phyloP scores from a whole-genome alignment of 2,329 filamentous ascomycete species.

The Rhynchosporium secalis region DNA sequence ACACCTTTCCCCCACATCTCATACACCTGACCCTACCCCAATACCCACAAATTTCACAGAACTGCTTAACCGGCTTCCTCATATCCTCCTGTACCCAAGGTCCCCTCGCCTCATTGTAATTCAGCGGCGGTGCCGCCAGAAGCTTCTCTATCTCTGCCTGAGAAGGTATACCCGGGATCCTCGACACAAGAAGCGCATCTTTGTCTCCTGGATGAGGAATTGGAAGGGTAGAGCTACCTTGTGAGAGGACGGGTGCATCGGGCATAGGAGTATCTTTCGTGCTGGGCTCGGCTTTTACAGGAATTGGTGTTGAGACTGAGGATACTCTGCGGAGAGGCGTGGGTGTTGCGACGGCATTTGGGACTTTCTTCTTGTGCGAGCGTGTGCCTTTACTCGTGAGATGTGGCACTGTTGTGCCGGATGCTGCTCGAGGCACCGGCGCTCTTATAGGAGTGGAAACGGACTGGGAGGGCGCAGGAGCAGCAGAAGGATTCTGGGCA shows the following conservation, averaged over 20 bases:
- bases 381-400: constrained; percentile 34
- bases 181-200: constrained; percentile 59
- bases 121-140: constrained; percentile 63
- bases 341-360: constrained; percentile 17
- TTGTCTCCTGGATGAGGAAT: constrained; percentile 49
- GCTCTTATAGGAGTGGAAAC: constrained; percentile 26
- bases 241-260: constrained; percentile 40
- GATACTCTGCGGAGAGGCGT: constrained; percentile 31
- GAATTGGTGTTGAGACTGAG: constrained; percentile 16
- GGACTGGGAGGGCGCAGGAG: constrained; percentile 34
- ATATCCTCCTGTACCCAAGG: constrained; percentile 44
- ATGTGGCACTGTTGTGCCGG: constrained; percentile 25
- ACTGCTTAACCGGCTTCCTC: constrained; percentile 60
- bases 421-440: constrained; percentile 31
- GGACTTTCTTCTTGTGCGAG: constrained; percentile 37
- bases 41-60: constrained; percentile 80
- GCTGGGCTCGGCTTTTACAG: constrained; percentile 39
- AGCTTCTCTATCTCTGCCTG: constrained; percentile 64
- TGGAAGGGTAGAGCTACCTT: constrained; percentile 20
- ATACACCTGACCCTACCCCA: constrained; percentile 76
- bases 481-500: constrained; percentile 41
- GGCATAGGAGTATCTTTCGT: constrained; percentile 39
- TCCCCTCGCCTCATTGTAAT: constrained; percentile 64
- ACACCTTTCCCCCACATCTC: constrained; percentile 77
- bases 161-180: constrained; percentile 58